These are phyloP conservation scores for Erigeron philadelphicus DNA, from an alignment of 140 eudicot species.

Conservation along the genomic window DNA sequence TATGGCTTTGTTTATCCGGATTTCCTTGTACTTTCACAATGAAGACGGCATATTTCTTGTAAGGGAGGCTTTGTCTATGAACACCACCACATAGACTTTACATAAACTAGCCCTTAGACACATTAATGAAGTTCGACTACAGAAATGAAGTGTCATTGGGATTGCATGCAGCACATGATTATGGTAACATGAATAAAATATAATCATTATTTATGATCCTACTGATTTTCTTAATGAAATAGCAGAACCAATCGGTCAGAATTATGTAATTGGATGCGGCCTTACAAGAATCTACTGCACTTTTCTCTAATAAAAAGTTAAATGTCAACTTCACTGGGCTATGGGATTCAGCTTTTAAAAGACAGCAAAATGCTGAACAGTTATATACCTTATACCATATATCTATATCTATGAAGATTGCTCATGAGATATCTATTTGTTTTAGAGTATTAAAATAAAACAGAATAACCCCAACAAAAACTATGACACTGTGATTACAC, in stretches of 20 bases:
- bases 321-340: constrained; percentile 2
- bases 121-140: neutral
- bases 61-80: neutral
- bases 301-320: neutral
- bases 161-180: neutral
- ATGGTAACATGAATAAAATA: neutral
- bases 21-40: neutral
- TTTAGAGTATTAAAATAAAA: neutral
- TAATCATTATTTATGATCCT: neutral
- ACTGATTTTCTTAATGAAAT: constrained; percentile 3
- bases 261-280: constrained; percentile 1
- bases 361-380: neutral
- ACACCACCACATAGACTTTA: constrained; percentile 6
- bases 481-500: neutral
- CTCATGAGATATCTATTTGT: neutral
- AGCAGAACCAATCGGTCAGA: neutral
- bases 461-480: neutral
- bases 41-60: neutral
- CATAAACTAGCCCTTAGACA: neutral
- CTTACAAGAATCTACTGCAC: constrained; percentile 13
- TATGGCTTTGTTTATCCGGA: neutral
- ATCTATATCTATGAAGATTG: constrained; percentile 2
- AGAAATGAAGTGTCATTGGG: neutral
- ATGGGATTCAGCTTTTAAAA: neutral
- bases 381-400: neutral